These are phyloP conservation scores for Polytrichum commune DNA, from an alignment of 225 moss, liverwort and hornwort genomes.

Conservation along the genomic window DNA sequence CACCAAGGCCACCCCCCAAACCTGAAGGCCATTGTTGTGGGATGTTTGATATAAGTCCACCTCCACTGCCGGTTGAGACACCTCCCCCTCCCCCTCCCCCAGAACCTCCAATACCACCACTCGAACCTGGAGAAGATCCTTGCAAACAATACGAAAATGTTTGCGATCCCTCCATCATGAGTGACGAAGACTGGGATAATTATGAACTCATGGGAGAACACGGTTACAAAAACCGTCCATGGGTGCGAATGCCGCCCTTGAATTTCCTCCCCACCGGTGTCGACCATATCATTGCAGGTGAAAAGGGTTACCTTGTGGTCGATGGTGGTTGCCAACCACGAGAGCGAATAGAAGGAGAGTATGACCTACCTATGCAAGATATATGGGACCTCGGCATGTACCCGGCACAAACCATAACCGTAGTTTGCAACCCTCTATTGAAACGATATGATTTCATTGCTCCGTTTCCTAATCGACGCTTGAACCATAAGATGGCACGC, in stretches of 20 bases:
- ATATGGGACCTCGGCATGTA: slow-evolving; percentile 22
- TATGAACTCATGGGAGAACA: slow-evolving; percentile 13
- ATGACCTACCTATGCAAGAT: slow-evolving; percentile 39
- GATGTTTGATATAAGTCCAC: slow-evolving; percentile 5
- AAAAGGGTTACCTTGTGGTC: slow-evolving; percentile 42
- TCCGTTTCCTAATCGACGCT: slow-evolving; percentile 15
- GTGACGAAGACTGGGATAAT: not conserved
- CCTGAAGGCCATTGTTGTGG: slow-evolving; percentile 10
- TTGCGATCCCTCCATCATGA: not conserved
- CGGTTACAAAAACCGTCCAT: slow-evolving; percentile 21
- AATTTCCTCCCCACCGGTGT: slow-evolving; percentile 32
- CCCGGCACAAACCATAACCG: slow-evolving; percentile 33
- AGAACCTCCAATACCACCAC: not conserved
- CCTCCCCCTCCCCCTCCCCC: not conserved
- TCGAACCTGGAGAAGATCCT: not conserved
- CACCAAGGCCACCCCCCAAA: slow-evolving; percentile 3
- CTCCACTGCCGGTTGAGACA: not conserved
- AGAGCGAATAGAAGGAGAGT: slow-evolving; percentile 26
- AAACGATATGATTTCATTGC: slow-evolving; percentile 31
- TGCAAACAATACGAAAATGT: slow-evolving; percentile 8
- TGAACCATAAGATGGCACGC: slow-evolving; percentile 33
- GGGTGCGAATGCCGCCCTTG: slow-evolving; percentile 25
- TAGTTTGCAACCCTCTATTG: slow-evolving; percentile 41
- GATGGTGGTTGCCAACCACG: slow-evolving; percentile 50
- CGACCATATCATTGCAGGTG: slow-evolving; percentile 34